Evolutionary conservation across 768 basidiomycete species (phyloP).

Genomic region (Pisolithus marmoratus): DNA sequence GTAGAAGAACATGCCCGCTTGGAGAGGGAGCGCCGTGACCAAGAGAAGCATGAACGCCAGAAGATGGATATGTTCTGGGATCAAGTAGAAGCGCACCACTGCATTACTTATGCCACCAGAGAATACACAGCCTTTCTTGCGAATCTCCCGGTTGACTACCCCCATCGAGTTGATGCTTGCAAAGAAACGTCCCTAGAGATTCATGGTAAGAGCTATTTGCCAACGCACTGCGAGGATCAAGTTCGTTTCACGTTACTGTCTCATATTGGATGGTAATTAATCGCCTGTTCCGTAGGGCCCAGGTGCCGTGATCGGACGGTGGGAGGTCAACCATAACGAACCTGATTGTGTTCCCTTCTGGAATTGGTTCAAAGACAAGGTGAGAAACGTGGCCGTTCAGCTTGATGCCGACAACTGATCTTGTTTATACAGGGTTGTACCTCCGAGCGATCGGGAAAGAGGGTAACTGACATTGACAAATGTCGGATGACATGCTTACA

Average conservation of each 20-base stretch:
- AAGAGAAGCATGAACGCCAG: conserved; percentile 13
- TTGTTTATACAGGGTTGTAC: conserved; percentile 18
- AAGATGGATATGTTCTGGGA: conserved; percentile 20
- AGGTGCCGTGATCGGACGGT: conserved; percentile 18
- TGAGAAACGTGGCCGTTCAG: background rate
- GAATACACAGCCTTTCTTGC: conserved; percentile 25
- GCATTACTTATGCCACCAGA: conserved; percentile 22
- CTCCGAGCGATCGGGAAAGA: conserved; percentile 17
- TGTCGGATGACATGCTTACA: background rate
- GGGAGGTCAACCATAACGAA: conserved; percentile 21
- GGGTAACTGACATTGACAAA: conserved; percentile 8
- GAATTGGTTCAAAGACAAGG: conserved; percentile 26
- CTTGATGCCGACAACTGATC: background rate
- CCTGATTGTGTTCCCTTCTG: conserved; percentile 23
- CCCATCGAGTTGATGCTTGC: conserved; percentile 18
- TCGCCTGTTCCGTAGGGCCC: conserved; percentile 7
- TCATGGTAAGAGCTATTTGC: conserved; percentile 14
- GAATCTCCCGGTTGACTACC: conserved; percentile 23
- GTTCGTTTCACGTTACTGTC: conserved; percentile 5
- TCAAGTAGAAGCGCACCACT: conserved; percentile 12
- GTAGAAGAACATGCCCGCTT: conserved; percentile 10
- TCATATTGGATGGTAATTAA: background rate
- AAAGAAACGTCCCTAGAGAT: conserved; percentile 17
- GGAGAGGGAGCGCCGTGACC: conserved; percentile 11
- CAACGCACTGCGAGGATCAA: conserved; percentile 17